These are phyloP conservation scores for Chiua virens DNA, from an alignment of 768 basidiomycete species.

Conservation along the genomic window DNA sequence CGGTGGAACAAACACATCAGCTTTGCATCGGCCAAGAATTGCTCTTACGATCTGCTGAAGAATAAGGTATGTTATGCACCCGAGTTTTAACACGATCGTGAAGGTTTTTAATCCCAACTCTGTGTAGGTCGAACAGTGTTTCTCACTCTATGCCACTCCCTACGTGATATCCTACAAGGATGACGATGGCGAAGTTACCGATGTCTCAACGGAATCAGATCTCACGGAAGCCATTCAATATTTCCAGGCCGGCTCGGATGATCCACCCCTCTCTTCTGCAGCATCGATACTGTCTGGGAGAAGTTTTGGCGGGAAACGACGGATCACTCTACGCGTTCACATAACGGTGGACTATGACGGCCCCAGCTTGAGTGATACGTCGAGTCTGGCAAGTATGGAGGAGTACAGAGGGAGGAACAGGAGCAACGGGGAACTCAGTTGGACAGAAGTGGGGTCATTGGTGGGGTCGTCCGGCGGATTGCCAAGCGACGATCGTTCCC, in stretches of 20 bases:
- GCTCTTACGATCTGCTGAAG: conserved; percentile 72
- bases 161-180: conserved; percentile 84
- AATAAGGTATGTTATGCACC: conserved; percentile 53
- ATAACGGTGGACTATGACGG: conserved; percentile 89
- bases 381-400: conserved; percentile 76
- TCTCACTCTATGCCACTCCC: conserved; percentile 65
- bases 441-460: conserved; percentile 46
- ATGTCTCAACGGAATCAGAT: conserved; percentile 68
- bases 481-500: conserved; percentile 54
- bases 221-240: conserved; percentile 87
- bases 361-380: conserved; percentile 86
- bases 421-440: conserved; percentile 45
- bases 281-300: conserved; percentile 69
- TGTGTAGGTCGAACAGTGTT: conserved; percentile 79
- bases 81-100: background rate
- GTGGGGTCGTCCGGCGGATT: conserved; percentile 42
- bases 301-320: conserved; percentile 66
- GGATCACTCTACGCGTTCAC: conserved; percentile 74
- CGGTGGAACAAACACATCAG: conserved; percentile 71
- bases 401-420: conserved; percentile 62
- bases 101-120: background rate
- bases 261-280: conserved; percentile 66
- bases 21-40: conserved; percentile 77
- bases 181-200: conserved; percentile 79
- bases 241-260: conserved; percentile 75